A percentile compares a stretch with the other conserved stretches of the same genome.
Conservation (phyloP, 352 stramenopile species). For the Globisporangium parvum region DNA sequence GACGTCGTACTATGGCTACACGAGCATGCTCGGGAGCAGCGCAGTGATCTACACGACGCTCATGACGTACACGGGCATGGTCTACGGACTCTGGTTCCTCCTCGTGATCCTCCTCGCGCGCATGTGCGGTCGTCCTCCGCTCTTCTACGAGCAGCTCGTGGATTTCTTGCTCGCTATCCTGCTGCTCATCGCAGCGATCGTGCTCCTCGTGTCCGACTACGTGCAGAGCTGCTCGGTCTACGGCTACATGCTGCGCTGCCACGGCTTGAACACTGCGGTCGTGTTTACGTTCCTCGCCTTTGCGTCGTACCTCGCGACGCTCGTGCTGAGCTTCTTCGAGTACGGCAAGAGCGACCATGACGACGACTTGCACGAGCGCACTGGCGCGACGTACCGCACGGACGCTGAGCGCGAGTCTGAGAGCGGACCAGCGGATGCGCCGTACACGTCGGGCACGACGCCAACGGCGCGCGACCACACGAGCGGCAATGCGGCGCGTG, state of each 20-base stretch:
- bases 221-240: slow-evolving; percentile 57
- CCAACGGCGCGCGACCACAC: slow-evolving; percentile 3
- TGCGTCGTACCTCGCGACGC: slow-evolving; percentile 35
- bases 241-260: slow-evolving; percentile 64
- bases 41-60: slow-evolving; percentile 49
- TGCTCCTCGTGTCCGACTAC: slow-evolving; percentile 65
- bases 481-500: neutral
- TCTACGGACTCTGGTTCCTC: slow-evolving; percentile 53
- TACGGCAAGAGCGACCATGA: slow-evolving; percentile 15
- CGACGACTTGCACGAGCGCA: slow-evolving; percentile 8
- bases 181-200: slow-evolving; percentile 56
- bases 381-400: slow-evolving; percentile 16
- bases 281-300: slow-evolving; percentile 68
- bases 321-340: slow-evolving; percentile 52
- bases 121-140: slow-evolving; percentile 32
- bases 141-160: slow-evolving; percentile 39
- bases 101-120: slow-evolving; percentile 35
- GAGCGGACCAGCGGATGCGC: slow-evolving; percentile 1
- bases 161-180: slow-evolving; percentile 50
- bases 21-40: slow-evolving; percentile 61
- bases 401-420: slow-evolving; percentile 6
- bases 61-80: slow-evolving; percentile 59
- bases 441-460: slow-evolving; percentile 10
- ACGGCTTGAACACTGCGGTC: slow-evolving; percentile 36
- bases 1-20: slow-evolving; percentile 61